Percentiles rank a stretch among this genome's conserved stretches.
Evolutionary conservation across 2,329 filamentous ascomycete genomes (phyloP).

Genomic region (Ilyonectria robusta): DNA sequence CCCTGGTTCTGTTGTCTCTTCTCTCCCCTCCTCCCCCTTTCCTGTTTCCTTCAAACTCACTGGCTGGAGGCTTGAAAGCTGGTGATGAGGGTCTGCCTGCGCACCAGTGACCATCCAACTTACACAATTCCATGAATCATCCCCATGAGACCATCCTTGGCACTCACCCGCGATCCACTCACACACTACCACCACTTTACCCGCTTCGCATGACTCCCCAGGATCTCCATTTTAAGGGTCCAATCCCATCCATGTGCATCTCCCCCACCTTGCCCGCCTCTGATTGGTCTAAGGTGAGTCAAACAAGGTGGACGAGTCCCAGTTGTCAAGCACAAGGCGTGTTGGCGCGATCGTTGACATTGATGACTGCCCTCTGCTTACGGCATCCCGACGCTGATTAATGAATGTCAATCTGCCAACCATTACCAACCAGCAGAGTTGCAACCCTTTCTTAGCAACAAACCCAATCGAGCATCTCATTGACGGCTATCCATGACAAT

Average conservation of each 20-base stretch:
- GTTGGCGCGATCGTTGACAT: not conserved
- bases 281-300: conserved; percentile 35
- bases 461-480: conserved; percentile 8
- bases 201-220: conserved; percentile 42
- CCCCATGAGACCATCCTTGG: conserved; percentile 31
- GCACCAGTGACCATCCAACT: conserved; percentile 20
- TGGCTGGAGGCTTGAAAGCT: not conserved
- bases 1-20: conserved; percentile 9
- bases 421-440: not conserved
- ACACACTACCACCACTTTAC: conserved; percentile 26
- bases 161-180: conserved; percentile 45
- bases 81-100: not conserved
- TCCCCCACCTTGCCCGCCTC: conserved; percentile 1
- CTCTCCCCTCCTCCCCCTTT: conserved; percentile 17
- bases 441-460: not conserved
- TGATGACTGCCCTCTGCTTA: not conserved
- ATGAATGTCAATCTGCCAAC: not conserved
- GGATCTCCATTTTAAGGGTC: conserved; percentile 42
- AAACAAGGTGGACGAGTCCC: conserved; percentile 22
- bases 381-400: not conserved
- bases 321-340: conserved; percentile 34
- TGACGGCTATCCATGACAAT: not conserved
- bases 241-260: conserved; percentile 22
- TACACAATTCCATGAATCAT: conserved; percentile 33
- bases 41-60: conserved; percentile 1